A percentile compares a stretch with the other conserved stretches of the same genome.
phyloP scores from a whole-genome alignment of 140 eudicot genomes.

The Ambrosia hybrid region DNA sequence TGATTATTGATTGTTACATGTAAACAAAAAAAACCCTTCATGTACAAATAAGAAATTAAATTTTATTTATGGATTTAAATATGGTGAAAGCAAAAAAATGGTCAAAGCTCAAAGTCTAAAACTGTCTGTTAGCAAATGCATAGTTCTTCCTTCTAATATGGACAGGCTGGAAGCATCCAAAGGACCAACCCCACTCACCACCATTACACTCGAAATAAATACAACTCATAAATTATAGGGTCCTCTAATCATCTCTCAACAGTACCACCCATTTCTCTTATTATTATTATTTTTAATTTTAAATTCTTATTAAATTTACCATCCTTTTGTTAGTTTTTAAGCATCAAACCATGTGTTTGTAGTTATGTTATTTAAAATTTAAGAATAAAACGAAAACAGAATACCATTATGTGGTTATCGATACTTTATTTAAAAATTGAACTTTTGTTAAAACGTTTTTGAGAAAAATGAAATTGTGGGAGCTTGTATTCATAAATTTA shows the following conservation, averaged over 20 bases:
- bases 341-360: slow-evolving; percentile 2
- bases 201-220: slow-evolving; percentile 52
- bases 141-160: slow-evolving; percentile 34
- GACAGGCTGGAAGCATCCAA: slow-evolving; percentile 95
- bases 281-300: background rate
- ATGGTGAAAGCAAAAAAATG: slow-evolving; percentile 35
- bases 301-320: slow-evolving; percentile 1
- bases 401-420: background rate
- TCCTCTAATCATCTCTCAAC: slow-evolving; percentile 45
- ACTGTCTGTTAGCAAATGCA: slow-evolving; percentile 36
- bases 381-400: background rate
- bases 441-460: background rate
- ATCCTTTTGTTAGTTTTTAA: slow-evolving; percentile 14
- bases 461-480: background rate
- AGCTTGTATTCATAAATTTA: no score
- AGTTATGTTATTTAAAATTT: background rate
- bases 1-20: no score
- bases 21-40: no score
- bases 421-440: background rate
- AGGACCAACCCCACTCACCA: slow-evolving; percentile 76
- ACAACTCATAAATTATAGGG: slow-evolving; percentile 44
- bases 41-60: no score
- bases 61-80: slow-evolving; percentile 11
- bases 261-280: slow-evolving; percentile 30
- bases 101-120: slow-evolving; percentile 54